Percentiles rank a stretch among this genome's conserved stretches.
Conservation (phyloP, 2,329 filamentous ascomycete species). For the Arachnomyces sp. region DNA sequence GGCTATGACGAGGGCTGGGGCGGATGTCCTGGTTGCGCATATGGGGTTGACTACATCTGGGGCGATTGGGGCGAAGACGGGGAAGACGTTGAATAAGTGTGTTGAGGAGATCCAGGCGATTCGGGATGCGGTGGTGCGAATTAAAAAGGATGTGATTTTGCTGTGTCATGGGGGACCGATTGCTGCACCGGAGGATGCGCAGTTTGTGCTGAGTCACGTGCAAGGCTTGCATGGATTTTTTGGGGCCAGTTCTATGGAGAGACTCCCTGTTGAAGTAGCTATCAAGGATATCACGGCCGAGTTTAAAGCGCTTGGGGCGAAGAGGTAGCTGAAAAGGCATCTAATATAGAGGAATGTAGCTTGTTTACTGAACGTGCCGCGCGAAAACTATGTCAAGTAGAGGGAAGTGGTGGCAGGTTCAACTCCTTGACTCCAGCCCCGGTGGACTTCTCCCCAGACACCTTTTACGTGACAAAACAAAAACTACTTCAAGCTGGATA, state of each 20-base stretch:
- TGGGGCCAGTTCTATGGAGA: slow-evolving; percentile 59
- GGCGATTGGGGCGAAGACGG: slow-evolving; percentile 56
- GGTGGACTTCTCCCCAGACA: no score
- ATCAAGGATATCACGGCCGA: slow-evolving; percentile 51
- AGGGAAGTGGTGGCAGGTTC: no score
- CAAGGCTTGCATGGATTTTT: slow-evolving; percentile 64
- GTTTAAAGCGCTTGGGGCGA: no score
- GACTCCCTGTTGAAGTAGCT: slow-evolving; percentile 59
- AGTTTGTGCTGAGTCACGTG: slow-evolving; percentile 54
- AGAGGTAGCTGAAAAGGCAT: no score
- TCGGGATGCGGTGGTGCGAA: slow-evolving; percentile 49
- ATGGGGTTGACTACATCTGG: slow-evolving; percentile 61
- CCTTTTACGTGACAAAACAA: no score
- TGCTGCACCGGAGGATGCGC: slow-evolving; percentile 55
- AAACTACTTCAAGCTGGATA: no score
- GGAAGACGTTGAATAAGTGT: slow-evolving; percentile 57
- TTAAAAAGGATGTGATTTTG: slow-evolving; percentile 56
- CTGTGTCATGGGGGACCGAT: slow-evolving; percentile 66
- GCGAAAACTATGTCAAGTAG: no score
- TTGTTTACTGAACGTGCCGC: no score
- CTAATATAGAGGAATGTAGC: no score
- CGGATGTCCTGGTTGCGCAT: slow-evolving; percentile 61
- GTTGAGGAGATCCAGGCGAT: slow-evolving; percentile 57
- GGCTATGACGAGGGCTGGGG: slow-evolving; percentile 57
- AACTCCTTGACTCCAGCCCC: no score